These are phyloP conservation scores for Parastagonospora nodorum DNA, from an alignment of 2,329 filamentous ascomycete genomes.

Conservation along the genomic window DNA sequence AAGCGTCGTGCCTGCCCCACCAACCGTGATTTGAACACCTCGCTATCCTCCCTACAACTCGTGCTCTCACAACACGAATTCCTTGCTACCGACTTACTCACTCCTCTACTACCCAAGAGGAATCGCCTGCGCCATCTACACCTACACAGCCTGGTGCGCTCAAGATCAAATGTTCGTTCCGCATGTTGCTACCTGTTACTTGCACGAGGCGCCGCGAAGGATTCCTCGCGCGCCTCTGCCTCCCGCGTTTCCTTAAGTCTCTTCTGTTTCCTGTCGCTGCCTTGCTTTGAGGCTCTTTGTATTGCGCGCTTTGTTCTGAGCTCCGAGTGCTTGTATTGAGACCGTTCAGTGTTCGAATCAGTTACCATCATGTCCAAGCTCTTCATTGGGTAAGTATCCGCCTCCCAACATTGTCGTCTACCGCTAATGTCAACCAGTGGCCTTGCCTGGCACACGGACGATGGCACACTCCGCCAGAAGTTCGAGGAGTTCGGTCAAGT, in stretches of 20 bases:
- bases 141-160: constrained; percentile 31
- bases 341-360: constrained; percentile 45
- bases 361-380: constrained; percentile 78
- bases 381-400: constrained; percentile 79
- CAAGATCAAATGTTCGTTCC: constrained; percentile 48
- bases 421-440: constrained; percentile 63
- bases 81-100: constrained; percentile 19
- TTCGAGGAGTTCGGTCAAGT: constrained; percentile 91
- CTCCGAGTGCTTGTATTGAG: constrained; percentile 46
- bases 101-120: constrained; percentile 19
- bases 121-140: constrained; percentile 30
- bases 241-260: constrained; percentile 21
- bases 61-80: constrained; percentile 18
- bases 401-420: neutral
- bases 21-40: constrained; percentile 27
- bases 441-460: constrained; percentile 98
- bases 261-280: constrained; percentile 19
- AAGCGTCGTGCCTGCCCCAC: constrained; percentile 30
- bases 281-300: constrained; percentile 33
- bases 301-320: constrained; percentile 30
- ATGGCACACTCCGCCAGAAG: constrained; percentile 81
- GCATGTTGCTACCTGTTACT: constrained; percentile 42
- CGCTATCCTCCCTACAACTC: constrained; percentile 27
- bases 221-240: constrained; percentile 28
- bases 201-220: constrained; percentile 37